Evolutionary conservation across 2,329 filamentous ascomycete species (phyloP).

Genomic region (Raffaelea arxii): DNA sequence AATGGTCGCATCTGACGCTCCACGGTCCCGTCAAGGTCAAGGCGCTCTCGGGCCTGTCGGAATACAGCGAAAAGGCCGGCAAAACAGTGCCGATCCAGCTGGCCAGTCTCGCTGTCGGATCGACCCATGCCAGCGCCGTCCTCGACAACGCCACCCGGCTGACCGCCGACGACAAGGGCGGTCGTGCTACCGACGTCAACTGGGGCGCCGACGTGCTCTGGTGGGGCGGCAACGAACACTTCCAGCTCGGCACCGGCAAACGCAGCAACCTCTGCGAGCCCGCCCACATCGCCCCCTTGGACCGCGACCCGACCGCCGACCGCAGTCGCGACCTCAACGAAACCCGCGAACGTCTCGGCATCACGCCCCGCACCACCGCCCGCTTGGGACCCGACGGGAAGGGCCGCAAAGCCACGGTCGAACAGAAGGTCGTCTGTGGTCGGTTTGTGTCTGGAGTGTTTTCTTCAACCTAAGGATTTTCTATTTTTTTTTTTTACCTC

Average conservation of each 20-base stretch:
- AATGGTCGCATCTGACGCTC: conserved; percentile 79
- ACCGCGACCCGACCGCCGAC: conserved; percentile 22
- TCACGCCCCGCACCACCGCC: conserved; percentile 67
- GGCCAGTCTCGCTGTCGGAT: conserved; percentile 61
- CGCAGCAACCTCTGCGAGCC: conserved; percentile 70
- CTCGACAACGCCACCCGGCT: conserved; percentile 73
- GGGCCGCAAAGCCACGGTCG: conserved; percentile 63
- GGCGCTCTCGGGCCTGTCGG: conserved; percentile 69
- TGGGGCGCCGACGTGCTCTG: conserved; percentile 84
- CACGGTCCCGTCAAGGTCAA: conserved; percentile 71
- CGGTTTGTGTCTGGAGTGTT: conserved; percentile 75
- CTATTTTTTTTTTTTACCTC: background rate
- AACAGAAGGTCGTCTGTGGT: conserved; percentile 85
- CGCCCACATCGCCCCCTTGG: conserved; percentile 68
- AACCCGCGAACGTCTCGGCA: conserved; percentile 58
- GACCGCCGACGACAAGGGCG: conserved; percentile 24
- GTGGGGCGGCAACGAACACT: conserved; percentile 93
- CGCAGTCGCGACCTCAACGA: conserved; percentile 32
- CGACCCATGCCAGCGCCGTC: conserved; percentile 71
- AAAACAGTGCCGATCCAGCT: conserved; percentile 68
- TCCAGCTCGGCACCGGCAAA: conserved; percentile 86
- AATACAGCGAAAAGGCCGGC: conserved; percentile 70
- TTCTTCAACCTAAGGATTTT: conserved; percentile 31
- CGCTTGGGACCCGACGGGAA: conserved; percentile 47
- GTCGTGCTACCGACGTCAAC: conserved; percentile 58